A percentile compares a stretch with the other conserved stretches of the same genome.
phyloP scores from a whole-genome alignment of 1,139 yeast species.

The Taphrina deformans region DNA sequence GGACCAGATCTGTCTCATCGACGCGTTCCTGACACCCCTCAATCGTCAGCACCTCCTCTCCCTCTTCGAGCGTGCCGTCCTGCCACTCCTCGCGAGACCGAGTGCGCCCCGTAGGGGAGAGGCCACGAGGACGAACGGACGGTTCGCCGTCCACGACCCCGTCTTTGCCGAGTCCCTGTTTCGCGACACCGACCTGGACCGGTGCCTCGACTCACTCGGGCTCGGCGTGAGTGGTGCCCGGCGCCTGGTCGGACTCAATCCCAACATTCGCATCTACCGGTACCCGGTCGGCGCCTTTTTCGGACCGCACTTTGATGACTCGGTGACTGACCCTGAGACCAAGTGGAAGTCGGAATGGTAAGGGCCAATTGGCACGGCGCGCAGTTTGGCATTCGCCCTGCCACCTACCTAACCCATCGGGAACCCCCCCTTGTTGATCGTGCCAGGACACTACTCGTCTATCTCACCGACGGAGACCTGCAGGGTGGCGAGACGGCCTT shows the following conservation, averaged over 20 bases:
- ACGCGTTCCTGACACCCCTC: slow-evolving; percentile 51
- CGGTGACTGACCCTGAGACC: slow-evolving; percentile 50
- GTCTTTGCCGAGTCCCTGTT: slow-evolving; percentile 46
- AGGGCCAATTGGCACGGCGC: no score
- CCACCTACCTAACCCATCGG: no score
- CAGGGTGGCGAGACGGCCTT: slow-evolving; percentile 69
- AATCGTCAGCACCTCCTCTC: slow-evolving; percentile 53
- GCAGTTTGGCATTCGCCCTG: no score
- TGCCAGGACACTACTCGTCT: slow-evolving; percentile 58
- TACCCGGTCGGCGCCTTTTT: slow-evolving; percentile 62
- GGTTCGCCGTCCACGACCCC: slow-evolving; percentile 51
- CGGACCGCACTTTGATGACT: slow-evolving; percentile 64
- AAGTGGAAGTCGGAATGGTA: slow-evolving; percentile 17
- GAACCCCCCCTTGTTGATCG: no score
- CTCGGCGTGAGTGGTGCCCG: slow-evolving; percentile 44
- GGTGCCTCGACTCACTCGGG: slow-evolving; percentile 44
- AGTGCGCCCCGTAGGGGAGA: slow-evolving; percentile 49
- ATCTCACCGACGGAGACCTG: slow-evolving; percentile 55
- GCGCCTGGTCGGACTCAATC: slow-evolving; percentile 56
- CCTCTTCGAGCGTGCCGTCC: slow-evolving; percentile 48
- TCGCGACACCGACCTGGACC: not conserved
- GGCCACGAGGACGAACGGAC: slow-evolving; percentile 62
- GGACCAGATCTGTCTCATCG: slow-evolving; percentile 53
- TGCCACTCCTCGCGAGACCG: slow-evolving; percentile 38
- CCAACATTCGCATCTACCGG: slow-evolving; percentile 59